Conservation (phyloP, 2,329 filamentous ascomycete genomes). For the Exophiala sideris region DNA sequence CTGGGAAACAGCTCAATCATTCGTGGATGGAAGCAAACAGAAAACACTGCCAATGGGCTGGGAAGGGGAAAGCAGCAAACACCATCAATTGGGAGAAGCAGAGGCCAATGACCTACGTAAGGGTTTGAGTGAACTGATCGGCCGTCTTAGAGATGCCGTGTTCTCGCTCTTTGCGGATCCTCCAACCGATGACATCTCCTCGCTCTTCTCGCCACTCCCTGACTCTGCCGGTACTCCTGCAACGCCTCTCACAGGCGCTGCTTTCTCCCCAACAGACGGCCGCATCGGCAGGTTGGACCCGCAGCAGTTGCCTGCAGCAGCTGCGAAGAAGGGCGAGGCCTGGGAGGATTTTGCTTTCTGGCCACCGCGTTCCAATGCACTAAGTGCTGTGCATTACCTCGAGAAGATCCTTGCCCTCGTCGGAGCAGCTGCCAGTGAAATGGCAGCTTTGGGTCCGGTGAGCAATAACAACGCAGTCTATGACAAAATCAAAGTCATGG, state of each 20-base stretch:
- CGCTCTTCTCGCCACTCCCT: constrained; percentile 77
- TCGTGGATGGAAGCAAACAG: constrained; percentile 83
- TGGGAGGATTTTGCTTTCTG: constrained; percentile 97
- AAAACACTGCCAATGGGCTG: constrained; percentile 73
- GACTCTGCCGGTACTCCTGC: constrained; percentile 37
- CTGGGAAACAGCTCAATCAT: constrained; percentile 87
- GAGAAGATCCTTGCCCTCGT: constrained; percentile 77
- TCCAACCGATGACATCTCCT: constrained; percentile 85
- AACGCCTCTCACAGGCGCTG: constrained; percentile 65
- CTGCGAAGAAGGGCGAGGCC: constrained; percentile 72
- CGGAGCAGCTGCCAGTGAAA: constrained; percentile 81
- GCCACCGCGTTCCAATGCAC: constrained; percentile 86
- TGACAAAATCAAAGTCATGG: constrained; percentile 71
- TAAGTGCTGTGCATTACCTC: constrained; percentile 89
- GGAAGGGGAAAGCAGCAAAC: constrained; percentile 73
- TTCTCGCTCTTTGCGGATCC: constrained; percentile 80
- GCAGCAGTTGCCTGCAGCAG: constrained; percentile 70
- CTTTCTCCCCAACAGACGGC: constrained; percentile 62
- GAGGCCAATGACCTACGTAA: constrained; percentile 70
- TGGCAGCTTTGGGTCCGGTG: constrained; percentile 71
- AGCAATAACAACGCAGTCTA: constrained; percentile 54
- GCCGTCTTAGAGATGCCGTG: constrained; percentile 74
- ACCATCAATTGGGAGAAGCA: constrained; percentile 74
- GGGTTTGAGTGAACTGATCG: constrained; percentile 77
- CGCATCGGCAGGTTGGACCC: constrained; percentile 73